Conservation (phyloP, 2,329 filamentous ascomycete species). For the Colletotrichum cereale region DNA sequence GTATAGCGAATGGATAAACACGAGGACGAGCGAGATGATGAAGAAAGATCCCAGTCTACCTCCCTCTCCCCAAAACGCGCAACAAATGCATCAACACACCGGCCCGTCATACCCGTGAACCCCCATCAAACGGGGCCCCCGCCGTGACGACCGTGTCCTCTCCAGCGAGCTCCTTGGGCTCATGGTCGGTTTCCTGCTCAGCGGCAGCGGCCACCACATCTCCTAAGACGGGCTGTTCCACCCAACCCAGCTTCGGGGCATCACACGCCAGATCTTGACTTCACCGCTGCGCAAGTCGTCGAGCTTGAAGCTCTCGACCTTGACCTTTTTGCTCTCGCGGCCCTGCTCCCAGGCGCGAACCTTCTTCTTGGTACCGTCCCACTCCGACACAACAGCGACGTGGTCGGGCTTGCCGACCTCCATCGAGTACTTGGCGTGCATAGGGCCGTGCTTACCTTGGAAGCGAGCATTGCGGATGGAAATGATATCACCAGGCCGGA, state of each 20-base stretch:
- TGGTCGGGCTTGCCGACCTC: conserved; percentile 93
- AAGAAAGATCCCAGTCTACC: conserved; percentile 23
- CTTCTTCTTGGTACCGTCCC: conserved; percentile 99
- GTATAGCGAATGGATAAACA: conserved; percentile 29
- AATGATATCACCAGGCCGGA: conserved; percentile 91
- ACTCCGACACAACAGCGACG: conserved; percentile 91
- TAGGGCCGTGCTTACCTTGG: conserved; percentile 92
- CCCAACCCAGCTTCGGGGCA: conserved; percentile 91
- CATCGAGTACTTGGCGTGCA: conserved; percentile 92
- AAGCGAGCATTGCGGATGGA: conserved; percentile 94
- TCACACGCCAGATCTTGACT: conserved; percentile 96
- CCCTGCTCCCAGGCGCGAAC: conserved; percentile 96
- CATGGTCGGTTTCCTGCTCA: conserved; percentile 21
- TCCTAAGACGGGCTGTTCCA: conserved; percentile 78
- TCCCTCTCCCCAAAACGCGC: conserved; percentile 24
- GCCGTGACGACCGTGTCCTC: conserved; percentile 5
- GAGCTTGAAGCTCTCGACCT: conserved; percentile 93
- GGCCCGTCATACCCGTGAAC: conserved; percentile 17
- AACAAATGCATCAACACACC: conserved; percentile 29
- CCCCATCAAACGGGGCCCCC: neutral
- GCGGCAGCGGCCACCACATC: conserved; percentile 42
- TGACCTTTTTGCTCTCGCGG: conserved; percentile 91
- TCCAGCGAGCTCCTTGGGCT: conserved; percentile 17
- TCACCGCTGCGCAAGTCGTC: conserved; percentile 93
- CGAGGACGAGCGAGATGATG: conserved; percentile 19